A percentile compares a stretch with the other conserved stretches of the same genome.
Evolutionary conservation across 805 yeast genomes (phyloP).

Genomic region (Alloascoidea africana): DNA sequence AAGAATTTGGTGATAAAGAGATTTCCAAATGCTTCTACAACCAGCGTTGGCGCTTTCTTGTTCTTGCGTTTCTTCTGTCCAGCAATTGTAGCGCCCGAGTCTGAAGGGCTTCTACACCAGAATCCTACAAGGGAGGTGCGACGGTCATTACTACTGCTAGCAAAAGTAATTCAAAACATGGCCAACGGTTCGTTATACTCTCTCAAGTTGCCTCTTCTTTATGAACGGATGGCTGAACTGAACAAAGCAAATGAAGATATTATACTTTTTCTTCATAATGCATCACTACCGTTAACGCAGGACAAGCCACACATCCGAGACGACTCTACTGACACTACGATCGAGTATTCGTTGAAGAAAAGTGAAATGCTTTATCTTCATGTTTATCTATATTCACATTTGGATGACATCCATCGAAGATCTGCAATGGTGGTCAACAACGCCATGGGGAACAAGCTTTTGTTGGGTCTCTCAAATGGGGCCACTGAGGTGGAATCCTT

Average conservation of each 20-base stretch:
- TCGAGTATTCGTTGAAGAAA: neutral
- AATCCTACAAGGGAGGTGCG: slow-evolving; percentile 5
- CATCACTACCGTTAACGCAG: no score
- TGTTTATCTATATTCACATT: neutral
- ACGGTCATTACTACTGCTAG: slow-evolving; percentile 1
- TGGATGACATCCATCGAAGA: neutral
- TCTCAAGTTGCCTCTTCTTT: slow-evolving; percentile 13
- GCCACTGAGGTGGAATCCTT: slow-evolving; percentile 20
- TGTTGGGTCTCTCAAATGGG: slow-evolving; percentile 4
- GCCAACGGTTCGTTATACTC: slow-evolving; percentile 2
- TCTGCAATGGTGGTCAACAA: neutral
- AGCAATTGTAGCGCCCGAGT: slow-evolving; percentile 62
- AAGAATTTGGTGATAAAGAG: slow-evolving; percentile 33
- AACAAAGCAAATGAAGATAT: neutral
- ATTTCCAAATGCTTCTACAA: slow-evolving; percentile 42
- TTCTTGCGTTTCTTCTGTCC: slow-evolving; percentile 62
- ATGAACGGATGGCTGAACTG: neutral
- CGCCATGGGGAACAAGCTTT: slow-evolving; percentile 1
- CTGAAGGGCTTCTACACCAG: slow-evolving; percentile 11
- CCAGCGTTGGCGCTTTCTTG: slow-evolving; percentile 63
- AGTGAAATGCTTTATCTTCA: neutral
- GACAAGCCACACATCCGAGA: neutral
- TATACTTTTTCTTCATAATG: neutral
- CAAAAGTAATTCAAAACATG: slow-evolving; percentile 5
- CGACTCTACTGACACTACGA: neutral